Conservation (phyloP, 2,329 filamentous ascomycete species). For the Pseudogymnoascus sp. region DNA sequence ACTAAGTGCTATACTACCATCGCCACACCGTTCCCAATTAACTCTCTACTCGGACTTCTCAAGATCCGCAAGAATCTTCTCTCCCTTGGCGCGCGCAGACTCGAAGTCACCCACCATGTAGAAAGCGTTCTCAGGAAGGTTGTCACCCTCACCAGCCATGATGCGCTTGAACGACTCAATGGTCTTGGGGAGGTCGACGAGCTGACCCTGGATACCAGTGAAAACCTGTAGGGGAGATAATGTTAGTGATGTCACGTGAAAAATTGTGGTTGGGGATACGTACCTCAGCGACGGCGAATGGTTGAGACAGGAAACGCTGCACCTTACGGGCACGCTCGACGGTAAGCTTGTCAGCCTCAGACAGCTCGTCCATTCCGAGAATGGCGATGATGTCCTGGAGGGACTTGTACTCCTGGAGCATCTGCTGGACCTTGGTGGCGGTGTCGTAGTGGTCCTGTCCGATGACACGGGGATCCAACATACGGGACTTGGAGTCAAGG, state of each 20-base stretch:
- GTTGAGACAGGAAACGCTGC: constrained; percentile 99
- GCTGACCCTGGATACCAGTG: constrained; percentile 90
- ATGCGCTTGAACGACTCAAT: constrained; percentile 94
- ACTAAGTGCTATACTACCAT: constrained; percentile 9
- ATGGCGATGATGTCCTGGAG: constrained; percentile 99
- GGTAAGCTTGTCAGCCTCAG: constrained; percentile 97
- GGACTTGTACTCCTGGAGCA: constrained; percentile 99
- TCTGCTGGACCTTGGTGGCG: constrained; percentile 94
- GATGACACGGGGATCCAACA: constrained; percentile 97
- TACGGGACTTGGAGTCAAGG: constrained; percentile 98
- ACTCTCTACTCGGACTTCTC: constrained; percentile 40
- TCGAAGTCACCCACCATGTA: constrained; percentile 99
- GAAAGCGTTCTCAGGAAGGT: constrained; percentile 79
- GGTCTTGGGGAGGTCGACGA: constrained; percentile 98
- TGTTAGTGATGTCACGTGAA: background rate
- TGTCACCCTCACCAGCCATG: constrained; percentile 87
- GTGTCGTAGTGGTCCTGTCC: constrained; percentile 96
- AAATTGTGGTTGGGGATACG: background rate
- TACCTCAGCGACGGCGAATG: constrained; percentile 73
- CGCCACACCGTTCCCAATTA: constrained; percentile 8
- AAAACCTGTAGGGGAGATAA: constrained; percentile 43
- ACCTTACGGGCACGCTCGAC: constrained; percentile 99
- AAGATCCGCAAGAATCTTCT: constrained; percentile 98
- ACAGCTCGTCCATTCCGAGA: constrained; percentile 99
- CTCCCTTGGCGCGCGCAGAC: constrained; percentile 89